Evolutionary conservation across 306 rosid species (phyloP).

Genomic region (Glycyrrhiza uralensis): DNA sequence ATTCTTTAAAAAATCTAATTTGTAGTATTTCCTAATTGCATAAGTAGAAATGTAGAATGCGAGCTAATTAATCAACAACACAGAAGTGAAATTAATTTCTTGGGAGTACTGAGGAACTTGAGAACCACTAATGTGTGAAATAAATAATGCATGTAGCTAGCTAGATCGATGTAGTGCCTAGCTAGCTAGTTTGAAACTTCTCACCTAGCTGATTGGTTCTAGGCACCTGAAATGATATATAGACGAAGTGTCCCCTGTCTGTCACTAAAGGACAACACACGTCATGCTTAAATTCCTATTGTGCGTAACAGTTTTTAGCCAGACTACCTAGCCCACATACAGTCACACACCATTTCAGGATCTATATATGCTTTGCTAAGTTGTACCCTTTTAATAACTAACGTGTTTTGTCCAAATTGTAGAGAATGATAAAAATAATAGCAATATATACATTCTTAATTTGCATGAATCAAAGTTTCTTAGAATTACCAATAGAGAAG

Average conservation of each 20-base stretch:
- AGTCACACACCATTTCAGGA: constrained; percentile 24
- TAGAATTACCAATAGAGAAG: constrained; percentile 9
- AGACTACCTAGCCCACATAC: constrained; percentile 19
- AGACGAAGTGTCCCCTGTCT: constrained; percentile 27
- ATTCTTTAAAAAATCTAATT: no score
- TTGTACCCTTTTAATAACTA: neutral
- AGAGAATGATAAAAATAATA: neutral
- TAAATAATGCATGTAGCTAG: no score
- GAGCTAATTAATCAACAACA: no score
- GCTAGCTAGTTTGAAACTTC: no score
- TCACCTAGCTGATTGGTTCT: neutral
- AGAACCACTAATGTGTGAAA: no score
- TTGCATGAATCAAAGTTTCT: constrained; percentile 22
- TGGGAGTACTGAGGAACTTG: no score
- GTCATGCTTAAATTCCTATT: constrained; percentile 29
- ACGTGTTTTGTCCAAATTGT: neutral
- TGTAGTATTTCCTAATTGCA: no score
- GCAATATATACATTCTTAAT: neutral
- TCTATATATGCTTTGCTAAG: constrained; percentile 8
- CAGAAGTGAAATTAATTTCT: no score
- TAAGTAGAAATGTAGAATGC: no score
- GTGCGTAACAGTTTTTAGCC: constrained; percentile 18
- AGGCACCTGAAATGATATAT: constrained; percentile 28
- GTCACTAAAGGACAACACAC: constrained; percentile 29
- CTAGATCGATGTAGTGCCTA: no score